These are phyloP conservation scores for Phalaenopsis aphrodite DNA, from an alignment of 106 monocot species.

Conservation along the genomic window DNA sequence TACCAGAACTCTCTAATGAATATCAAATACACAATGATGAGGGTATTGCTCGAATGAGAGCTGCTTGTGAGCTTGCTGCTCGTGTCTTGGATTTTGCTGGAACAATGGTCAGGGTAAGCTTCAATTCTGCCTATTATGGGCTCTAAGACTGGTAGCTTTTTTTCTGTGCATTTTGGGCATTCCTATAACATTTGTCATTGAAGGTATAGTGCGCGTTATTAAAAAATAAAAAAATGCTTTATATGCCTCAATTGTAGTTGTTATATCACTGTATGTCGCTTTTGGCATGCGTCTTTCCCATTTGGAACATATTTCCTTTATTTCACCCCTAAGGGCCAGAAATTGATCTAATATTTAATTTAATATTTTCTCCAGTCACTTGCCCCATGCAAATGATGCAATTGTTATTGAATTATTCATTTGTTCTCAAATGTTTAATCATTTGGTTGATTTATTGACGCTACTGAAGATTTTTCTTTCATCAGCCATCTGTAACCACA, in stretches of 20 bases:
- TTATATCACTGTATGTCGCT: background rate
- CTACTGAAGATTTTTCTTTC: conserved; percentile 7
- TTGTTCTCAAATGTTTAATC: background rate
- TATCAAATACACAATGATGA: conserved; percentile 78
- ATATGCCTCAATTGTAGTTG: background rate
- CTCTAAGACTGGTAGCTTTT: background rate
- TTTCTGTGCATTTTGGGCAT: background rate
- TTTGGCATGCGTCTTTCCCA: background rate
- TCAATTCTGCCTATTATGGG: background rate
- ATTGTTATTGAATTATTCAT: background rate
- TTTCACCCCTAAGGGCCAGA: background rate
- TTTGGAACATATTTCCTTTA: background rate
- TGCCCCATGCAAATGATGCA: conserved; percentile 1
- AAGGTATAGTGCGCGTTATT: background rate
- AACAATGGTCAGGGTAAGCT: conserved; percentile 75
- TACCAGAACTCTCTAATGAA: conserved; percentile 37
- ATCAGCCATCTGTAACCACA: conserved; percentile 95
- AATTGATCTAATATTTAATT: background rate
- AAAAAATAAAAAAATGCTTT: background rate
- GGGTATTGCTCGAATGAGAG: conserved; percentile 74
- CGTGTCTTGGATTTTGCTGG: conserved; percentile 88
- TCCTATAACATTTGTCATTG: background rate
- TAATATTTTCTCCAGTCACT: background rate
- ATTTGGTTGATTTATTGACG: background rate
- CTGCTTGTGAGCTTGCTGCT: conserved; percentile 93